Percentiles rank a stretch among this genome's conserved stretches.
phyloP scores from a whole-genome alignment of 2,329 filamentous ascomycete genomes.

The Berkeleyomyces basicola region DNA sequence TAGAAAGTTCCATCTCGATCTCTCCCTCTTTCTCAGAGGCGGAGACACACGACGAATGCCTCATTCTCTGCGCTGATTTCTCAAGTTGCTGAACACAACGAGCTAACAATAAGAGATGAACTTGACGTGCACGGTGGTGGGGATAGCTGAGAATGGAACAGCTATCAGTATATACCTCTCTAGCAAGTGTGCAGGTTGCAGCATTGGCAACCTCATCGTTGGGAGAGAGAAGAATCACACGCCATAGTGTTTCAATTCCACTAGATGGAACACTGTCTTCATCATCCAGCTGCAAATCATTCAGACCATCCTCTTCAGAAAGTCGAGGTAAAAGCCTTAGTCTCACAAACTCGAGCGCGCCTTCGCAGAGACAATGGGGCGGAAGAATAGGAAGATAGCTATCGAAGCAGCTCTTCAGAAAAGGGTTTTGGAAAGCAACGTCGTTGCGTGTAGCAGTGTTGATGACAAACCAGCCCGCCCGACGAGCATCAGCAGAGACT shows the following conservation, averaged over 20 bases:
- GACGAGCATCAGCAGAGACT: slow-evolving; percentile 42
- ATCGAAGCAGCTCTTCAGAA: slow-evolving; percentile 35
- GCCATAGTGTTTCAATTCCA: slow-evolving; percentile 63
- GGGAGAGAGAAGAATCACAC: slow-evolving; percentile 55
- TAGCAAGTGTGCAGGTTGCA: slow-evolving; percentile 54
- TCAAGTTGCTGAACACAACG: slow-evolving; percentile 57
- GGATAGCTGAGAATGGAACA: slow-evolving; percentile 33
- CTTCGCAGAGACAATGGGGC: slow-evolving; percentile 40
- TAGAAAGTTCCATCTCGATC: slow-evolving; percentile 28
- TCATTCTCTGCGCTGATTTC: slow-evolving; percentile 39
- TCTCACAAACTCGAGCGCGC: slow-evolving; percentile 46
- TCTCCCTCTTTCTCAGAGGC: slow-evolving; percentile 29
- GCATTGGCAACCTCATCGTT: slow-evolving; percentile 46
- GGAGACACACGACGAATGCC: slow-evolving; percentile 21
- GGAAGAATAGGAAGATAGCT: slow-evolving; percentile 41
- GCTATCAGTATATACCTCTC: slow-evolving; percentile 51
- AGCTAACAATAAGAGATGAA: slow-evolving; percentile 55
- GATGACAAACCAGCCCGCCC: slow-evolving; percentile 53
- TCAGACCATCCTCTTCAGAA: slow-evolving; percentile 21
- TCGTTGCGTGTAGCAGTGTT: slow-evolving; percentile 27
- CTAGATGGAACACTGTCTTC: slow-evolving; percentile 34
- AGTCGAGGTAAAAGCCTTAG: slow-evolving; percentile 32
- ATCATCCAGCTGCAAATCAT: slow-evolving; percentile 33
- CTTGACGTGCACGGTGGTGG: slow-evolving; percentile 31
- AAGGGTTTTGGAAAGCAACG: slow-evolving; percentile 33